Evolutionary conservation across 441 rosid genomes (phyloP).

Genomic region (Isatis lusitanica): DNA sequence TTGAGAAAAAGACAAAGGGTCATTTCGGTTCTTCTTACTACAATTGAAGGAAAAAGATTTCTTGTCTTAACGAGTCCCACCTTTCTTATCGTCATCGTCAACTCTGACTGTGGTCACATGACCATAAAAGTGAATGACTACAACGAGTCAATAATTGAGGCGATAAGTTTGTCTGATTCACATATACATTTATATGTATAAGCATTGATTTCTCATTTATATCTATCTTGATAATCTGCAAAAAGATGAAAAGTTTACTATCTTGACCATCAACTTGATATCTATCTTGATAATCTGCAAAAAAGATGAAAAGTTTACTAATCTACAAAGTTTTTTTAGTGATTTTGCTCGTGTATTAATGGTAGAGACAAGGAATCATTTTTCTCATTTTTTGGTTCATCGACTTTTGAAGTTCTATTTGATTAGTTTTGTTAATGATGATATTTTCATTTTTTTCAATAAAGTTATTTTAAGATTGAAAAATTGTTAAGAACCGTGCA

Average conservation of each 20-base stretch:
- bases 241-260: background rate
- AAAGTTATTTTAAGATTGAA: too few relatives aligned
- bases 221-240: background rate
- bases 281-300: background rate
- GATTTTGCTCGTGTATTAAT: too few relatives aligned
- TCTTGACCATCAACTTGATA: background rate
- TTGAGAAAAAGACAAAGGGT: background rate
- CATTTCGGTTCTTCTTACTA: background rate
- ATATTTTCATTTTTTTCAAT: too few relatives aligned
- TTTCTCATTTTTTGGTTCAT: background rate
- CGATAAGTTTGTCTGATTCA: background rate
- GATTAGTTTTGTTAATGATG: background rate
- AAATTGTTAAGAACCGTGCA: too few relatives aligned
- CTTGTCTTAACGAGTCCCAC: background rate
- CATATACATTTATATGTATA: background rate
- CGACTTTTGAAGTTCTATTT: background rate
- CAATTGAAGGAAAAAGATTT: background rate
- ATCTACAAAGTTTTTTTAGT: background rate
- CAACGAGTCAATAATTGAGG: background rate
- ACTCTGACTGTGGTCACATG: background rate
- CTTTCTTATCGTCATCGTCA: background rate
- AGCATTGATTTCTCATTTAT: background rate
- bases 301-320: background rate
- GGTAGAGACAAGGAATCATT: background rate
- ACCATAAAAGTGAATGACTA: background rate